phyloP scores from a whole-genome alignment of 2,329 filamentous ascomycete species.

The Nigrospora osmanthi region DNA sequence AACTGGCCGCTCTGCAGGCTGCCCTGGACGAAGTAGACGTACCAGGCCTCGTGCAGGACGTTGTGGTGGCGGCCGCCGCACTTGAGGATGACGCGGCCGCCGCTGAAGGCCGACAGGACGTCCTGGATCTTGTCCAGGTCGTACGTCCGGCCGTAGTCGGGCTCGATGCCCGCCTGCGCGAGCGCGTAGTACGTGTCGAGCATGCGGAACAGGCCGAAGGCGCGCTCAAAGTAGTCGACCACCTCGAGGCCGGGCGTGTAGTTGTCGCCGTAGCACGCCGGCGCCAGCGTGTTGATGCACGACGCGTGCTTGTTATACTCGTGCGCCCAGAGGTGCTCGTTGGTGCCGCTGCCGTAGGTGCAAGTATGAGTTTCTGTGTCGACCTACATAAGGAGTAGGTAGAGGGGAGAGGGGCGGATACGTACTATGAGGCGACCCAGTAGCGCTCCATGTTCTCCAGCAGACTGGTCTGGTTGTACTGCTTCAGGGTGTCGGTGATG shows the following conservation, averaged over 20 bases:
- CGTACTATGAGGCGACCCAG: conserved; percentile 31
- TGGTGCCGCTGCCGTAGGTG: conserved; percentile 21
- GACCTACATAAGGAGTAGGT: no score
- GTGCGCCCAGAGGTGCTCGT: conserved; percentile 54
- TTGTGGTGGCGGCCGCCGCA: conserved; percentile 28
- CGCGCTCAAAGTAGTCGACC: conserved; percentile 36
- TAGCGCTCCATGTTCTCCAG: conserved; percentile 32
- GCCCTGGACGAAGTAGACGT: conserved; percentile 43
- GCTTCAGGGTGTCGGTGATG: conserved; percentile 30
- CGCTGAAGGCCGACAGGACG: conserved; percentile 35
- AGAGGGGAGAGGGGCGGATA: background rate
- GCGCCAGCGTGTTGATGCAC: conserved; percentile 61
- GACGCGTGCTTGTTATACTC: conserved; percentile 69
- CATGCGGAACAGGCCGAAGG: conserved; percentile 30
- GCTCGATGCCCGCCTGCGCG: conserved; percentile 26
- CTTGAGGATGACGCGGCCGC: conserved; percentile 34
- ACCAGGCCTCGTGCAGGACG: conserved; percentile 44
- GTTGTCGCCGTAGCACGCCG: conserved; percentile 54
- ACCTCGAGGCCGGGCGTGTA: conserved; percentile 32
- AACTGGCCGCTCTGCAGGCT: conserved; percentile 42
- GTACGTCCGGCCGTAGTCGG: conserved; percentile 26
- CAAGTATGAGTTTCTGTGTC: background rate
- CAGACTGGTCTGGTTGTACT: conserved; percentile 29
- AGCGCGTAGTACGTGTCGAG: conserved; percentile 35
- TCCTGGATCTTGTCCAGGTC: conserved; percentile 31